Base-by-base conservation (phyloP, 257 asterid species). In the Marsdenia floribunda region DNA sequence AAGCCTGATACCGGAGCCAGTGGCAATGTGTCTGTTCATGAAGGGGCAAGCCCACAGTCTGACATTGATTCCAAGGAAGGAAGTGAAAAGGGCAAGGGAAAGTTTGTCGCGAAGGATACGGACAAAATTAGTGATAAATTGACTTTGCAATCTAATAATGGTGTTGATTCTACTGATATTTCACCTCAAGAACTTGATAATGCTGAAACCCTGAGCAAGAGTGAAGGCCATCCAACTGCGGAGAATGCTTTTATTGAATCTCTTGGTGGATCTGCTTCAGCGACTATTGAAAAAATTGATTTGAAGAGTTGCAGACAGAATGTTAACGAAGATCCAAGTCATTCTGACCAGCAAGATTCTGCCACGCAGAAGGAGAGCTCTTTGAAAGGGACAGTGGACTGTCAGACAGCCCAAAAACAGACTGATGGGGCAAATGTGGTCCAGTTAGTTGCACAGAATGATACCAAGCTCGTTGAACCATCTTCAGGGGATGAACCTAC, bases 381-480 rank as follows among this genome's bases (percentile, higher is more conserved):
- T 40, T 21, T 70, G 47, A 66, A 40, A 22, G 71, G 54, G 24
- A 74, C 70, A 75, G 81, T 75, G 26, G 82, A 75, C 47, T 75
- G 53, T 58, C 85, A 73, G 71, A 85, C 76, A 49, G 68, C 78
- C 64, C 75, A 75, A 65, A 72, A 82, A 67, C 58, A 57, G 52
- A 70, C 78, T 21, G 74, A 33, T 70, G 82, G 68, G 69, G 77
- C 55, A 73, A 78, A 55, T 78, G 82, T 72, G 61, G 83, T 75
- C 70, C 46, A 80, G 73, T 71, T 80, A 67, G 57, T 83, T n/a
- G 80, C 59, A n/a, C 83, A 46, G 58, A 80, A 81, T 76, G 85
- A 81, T 69, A 73, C 77, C 68, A 75, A 67, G 80, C 70, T 37
- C 12, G 26, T 44, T 71, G 76, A 65, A 38, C n/a, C 72, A 10